phyloP scores from a whole-genome alignment of 1,139 yeast genomes.

The Kluyveromyces sp. region DNA sequence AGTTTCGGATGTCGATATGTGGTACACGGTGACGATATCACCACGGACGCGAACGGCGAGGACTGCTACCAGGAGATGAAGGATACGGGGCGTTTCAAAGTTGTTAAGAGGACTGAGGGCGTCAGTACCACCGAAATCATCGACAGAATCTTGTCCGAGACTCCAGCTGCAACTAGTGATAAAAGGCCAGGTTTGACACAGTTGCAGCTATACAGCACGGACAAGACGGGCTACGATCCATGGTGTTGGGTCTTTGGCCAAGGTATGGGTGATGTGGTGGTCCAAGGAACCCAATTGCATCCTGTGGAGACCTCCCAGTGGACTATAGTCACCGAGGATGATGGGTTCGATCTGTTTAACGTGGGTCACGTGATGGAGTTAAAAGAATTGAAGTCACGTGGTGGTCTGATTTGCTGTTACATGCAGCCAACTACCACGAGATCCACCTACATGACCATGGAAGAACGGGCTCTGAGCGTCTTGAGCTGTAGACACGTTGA shows the following conservation, averaged over 20 bases:
- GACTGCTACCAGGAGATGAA: constrained; percentile 85
- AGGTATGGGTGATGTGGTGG: constrained; percentile 21
- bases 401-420: constrained; percentile 35
- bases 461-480: constrained; percentile 81
- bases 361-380: constrained; percentile 79
- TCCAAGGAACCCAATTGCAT: constrained; percentile 25
- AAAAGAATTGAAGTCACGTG: constrained; percentile 29
- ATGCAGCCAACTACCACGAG: constrained; percentile 74
- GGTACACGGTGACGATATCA: constrained; percentile 96
- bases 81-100: constrained; percentile 76
- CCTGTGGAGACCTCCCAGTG: constrained; percentile 27
- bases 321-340: constrained; percentile 53
- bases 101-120: constrained; percentile 88
- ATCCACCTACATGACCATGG: constrained; percentile 62
- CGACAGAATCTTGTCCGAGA: constrained; percentile 70
- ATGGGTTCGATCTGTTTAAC: constrained; percentile 87
- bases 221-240: constrained; percentile 50
- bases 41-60: constrained; percentile 90
- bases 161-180: constrained; percentile 11
- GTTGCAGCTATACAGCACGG: constrained; percentile 59
- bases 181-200: constrained; percentile 30
- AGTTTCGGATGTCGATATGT: constrained; percentile 71
- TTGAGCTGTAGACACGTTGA: constrained; percentile 83
- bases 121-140: constrained; percentile 93
- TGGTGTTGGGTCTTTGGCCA: constrained; percentile 53